Conservation (phyloP, 441 rosid species). For the Melastoma candidum region DNA sequence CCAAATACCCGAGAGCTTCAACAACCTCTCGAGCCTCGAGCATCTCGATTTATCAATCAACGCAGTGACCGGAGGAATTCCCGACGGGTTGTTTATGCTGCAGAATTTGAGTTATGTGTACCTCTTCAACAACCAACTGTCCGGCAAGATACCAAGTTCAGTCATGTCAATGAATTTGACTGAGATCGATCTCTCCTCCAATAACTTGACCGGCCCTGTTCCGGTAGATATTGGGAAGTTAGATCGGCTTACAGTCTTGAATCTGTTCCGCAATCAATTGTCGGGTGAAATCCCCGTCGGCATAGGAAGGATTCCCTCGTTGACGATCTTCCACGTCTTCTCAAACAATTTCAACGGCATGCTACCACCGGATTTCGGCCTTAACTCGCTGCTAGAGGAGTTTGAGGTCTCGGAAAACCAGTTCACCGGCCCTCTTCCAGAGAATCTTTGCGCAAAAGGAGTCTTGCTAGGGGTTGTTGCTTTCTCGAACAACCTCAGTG, state of each 20-base stretch:
- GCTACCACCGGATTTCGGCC: slow-evolving; percentile 60
- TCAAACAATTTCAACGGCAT: slow-evolving; percentile 49
- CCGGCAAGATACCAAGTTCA: slow-evolving; percentile 44
- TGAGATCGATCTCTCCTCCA: slow-evolving; percentile 41
- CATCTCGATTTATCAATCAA: slow-evolving; percentile 41
- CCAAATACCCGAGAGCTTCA: slow-evolving; percentile 42
- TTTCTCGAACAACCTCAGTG: slow-evolving; percentile 45
- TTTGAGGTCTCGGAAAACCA: slow-evolving; percentile 56
- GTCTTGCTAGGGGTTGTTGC: slow-evolving; percentile 52
- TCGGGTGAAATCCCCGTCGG: slow-evolving; percentile 48
- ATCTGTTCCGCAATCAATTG: slow-evolving; percentile 37
- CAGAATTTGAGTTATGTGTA: slow-evolving; percentile 34
- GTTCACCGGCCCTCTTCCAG: slow-evolving; percentile 63
- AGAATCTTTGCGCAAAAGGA: slow-evolving; percentile 54
- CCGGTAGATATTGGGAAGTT: slow-evolving; percentile 51
- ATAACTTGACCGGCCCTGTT: slow-evolving; percentile 55
- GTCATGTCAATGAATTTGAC: slow-evolving; percentile 31
- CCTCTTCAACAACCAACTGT: slow-evolving; percentile 39
- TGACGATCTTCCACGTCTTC: slow-evolving; percentile 31
- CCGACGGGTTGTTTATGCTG: slow-evolving; percentile 31
- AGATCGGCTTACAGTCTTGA: slow-evolving; percentile 26
- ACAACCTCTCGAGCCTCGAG: slow-evolving; percentile 35
- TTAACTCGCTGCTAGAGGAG: slow-evolving; percentile 38
- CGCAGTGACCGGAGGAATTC: slow-evolving; percentile 44
- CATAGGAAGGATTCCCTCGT: slow-evolving; percentile 39